Base-by-base conservation (phyloP, 192 early-diverging fungal genomes). In the Helicostylum pulchrum region DNA sequence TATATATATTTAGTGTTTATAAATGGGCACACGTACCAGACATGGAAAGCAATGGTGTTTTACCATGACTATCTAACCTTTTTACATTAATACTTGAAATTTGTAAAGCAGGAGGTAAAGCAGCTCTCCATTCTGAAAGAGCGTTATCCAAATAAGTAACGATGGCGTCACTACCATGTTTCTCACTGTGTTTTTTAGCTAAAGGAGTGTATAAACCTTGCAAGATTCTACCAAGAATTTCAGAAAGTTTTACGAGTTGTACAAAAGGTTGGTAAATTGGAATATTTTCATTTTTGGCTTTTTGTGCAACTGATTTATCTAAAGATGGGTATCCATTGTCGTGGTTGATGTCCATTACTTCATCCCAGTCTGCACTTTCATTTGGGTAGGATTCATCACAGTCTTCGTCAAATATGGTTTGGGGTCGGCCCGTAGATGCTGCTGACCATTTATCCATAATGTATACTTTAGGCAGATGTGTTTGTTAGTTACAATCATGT, bases 391-490 rank as follows among this genome's bases (percentile, higher is more conserved):
- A 53, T 61, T 68, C 66, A 39, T 73, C 71, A 54, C 71, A 73
- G 23, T 73, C 71, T 42, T 73, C 71, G 34, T 84, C 78, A 49
- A 74, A 70, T 60, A 81, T 78, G 0, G 75, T 68, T 9, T 78
- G 57, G 15, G 80, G 75, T 61, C 88, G 79, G 12, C 90, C 90
- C 19, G 87, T 80, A 15, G 76, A 76, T 11, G 87, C 85, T 32
- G 86, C 82, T 26, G 80, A 72, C 77, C 86, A 85, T 52, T 87
- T 78, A 61, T 92, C 90, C 70, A 87, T 78, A 8, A 90, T 71
- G 54, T 86, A 90, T 62, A 83, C 86, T n/a, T n/a, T 39, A 39
- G 9, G 36, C 36, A 39, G 6, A 39, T 10, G 36, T 9, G 36
- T 39, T 36, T 26, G 26, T 26, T 26, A 26, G 26, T 26, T 26